Evolutionary conservation across 257 asterid genomes (phyloP).

Genomic region (Solanum chmielewskii): DNA sequence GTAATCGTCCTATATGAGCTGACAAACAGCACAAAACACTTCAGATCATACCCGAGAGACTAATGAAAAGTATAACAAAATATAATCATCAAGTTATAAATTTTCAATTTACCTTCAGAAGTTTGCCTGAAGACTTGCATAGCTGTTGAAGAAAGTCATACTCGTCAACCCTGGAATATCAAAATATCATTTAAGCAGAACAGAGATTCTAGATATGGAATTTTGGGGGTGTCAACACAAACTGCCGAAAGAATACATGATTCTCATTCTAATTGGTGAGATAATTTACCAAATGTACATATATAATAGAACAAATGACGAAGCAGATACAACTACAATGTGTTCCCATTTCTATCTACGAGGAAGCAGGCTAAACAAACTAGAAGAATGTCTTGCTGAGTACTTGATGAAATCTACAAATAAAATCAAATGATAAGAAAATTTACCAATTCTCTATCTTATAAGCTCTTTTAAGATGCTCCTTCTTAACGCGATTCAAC

Average conservation of each 20-base stretch:
- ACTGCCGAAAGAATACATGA: not conserved
- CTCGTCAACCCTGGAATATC: conserved; percentile 55
- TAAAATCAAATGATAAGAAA: not conserved
- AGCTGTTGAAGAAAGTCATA: conserved; percentile 80
- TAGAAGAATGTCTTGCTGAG: not conserved
- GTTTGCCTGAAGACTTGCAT: conserved; percentile 77
- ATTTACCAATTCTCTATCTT: conserved; percentile 66
- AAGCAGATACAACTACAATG: not conserved
- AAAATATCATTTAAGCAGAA: not conserved
- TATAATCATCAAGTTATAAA: not conserved
- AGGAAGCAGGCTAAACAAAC: not conserved
- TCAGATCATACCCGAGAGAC: not conserved
- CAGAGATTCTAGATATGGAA: not conserved
- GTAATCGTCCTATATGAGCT: not conserved
- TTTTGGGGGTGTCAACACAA: not conserved
- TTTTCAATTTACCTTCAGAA: conserved; percentile 49
- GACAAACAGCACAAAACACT: not conserved
- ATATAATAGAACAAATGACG: not conserved
- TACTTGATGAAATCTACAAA: not conserved
- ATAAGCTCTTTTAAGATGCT: conserved; percentile 76
- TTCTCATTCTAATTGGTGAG: not conserved
- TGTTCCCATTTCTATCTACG: not conserved
- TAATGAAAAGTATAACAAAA: not conserved
- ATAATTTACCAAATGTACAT: not conserved
- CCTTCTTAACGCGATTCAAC: conserved; percentile 76